phyloP scores from a whole-genome alignment of 2,329 filamentous ascomycete species.

The Purpureocillium lavendulum region DNA sequence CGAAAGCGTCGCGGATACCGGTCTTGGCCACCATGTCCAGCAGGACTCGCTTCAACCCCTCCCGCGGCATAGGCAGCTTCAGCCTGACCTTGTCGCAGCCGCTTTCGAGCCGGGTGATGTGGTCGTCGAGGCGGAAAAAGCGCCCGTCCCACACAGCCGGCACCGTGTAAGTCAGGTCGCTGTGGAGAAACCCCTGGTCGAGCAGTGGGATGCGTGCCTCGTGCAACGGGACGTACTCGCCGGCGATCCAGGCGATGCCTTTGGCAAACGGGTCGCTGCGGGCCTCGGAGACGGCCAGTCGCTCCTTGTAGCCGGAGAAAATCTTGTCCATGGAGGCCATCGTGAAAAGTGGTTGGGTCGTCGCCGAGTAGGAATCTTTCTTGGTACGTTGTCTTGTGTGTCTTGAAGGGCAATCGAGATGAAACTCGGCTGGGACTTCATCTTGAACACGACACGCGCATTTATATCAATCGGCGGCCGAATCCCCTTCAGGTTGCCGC shows the following conservation, averaged over 20 bases:
- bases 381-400: too few relatives aligned
- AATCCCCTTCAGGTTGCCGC: too few relatives aligned
- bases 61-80: constrained; percentile 28
- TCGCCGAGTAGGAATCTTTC: too few relatives aligned
- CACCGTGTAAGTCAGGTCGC: constrained; percentile 44
- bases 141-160: constrained; percentile 42
- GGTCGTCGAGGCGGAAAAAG: constrained; percentile 43
- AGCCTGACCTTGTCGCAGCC: constrained; percentile 38
- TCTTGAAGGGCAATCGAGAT: too few relatives aligned
- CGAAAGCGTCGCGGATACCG: constrained; percentile 37
- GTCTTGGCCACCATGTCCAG: constrained; percentile 33
- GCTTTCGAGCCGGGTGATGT: constrained; percentile 32
- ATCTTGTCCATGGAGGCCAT: too few relatives aligned
- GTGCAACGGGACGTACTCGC: constrained; percentile 31
- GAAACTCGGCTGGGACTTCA: too few relatives aligned
- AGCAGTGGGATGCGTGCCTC: constrained; percentile 38
- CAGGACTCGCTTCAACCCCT: constrained; percentile 29
- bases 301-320: too few relatives aligned
- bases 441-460: too few relatives aligned
- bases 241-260: constrained; percentile 39
- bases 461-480: too few relatives aligned
- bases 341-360: too few relatives aligned
- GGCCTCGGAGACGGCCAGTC: too few relatives aligned
- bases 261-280: constrained; percentile 31
- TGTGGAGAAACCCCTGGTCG: constrained; percentile 44